phyloP scores from a whole-genome alignment of 2,329 filamentous ascomycete species.

The Penicillium sp. region DNA sequence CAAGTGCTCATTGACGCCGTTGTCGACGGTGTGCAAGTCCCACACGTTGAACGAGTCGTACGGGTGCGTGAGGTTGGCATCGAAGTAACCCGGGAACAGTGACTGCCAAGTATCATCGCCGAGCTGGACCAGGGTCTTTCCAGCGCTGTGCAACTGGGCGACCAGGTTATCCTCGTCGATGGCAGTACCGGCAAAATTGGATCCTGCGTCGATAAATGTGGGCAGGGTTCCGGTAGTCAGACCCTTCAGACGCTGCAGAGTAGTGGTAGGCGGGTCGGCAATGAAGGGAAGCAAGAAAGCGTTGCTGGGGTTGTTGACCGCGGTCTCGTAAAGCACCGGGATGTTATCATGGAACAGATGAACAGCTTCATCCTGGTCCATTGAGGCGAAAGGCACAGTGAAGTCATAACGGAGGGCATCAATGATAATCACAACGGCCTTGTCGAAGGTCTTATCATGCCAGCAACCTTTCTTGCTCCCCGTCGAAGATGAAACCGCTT shows the following conservation, averaged over 20 bases:
- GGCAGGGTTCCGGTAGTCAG: constrained; percentile 93
- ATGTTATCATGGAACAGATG: constrained; percentile 86
- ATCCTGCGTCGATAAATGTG: constrained; percentile 91
- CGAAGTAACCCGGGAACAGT: constrained; percentile 92
- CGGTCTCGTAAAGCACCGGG: constrained; percentile 83
- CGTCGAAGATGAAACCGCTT: constrained; percentile 26
- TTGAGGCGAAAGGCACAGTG: constrained; percentile 74
- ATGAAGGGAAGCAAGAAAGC: constrained; percentile 94
- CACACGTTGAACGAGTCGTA: constrained; percentile 99
- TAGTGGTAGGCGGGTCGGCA: constrained; percentile 93
- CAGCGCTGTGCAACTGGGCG: constrained; percentile 66
- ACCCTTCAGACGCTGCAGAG: constrained; percentile 89
- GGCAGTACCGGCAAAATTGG: constrained; percentile 91
- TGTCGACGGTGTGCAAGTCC: constrained; percentile 96
- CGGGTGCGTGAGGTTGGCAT: constrained; percentile 79
- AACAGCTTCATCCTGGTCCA: constrained; percentile 51
- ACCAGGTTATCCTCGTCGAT: constrained; percentile 91
- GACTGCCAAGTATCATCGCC: constrained; percentile 98
- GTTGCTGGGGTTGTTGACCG: constrained; percentile 74
- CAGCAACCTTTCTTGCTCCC: constrained; percentile 75
- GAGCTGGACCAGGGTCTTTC: constrained; percentile 84
- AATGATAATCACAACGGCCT: constrained; percentile 86
- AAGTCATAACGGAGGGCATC: constrained; percentile 98
- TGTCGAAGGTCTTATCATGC: constrained; percentile 93
- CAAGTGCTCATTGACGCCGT: constrained; percentile 90